Evolutionary conservation across 495 filamentous ascomycete genomes (phyloP).

Genomic region (Hypoxylon intermedium): DNA sequence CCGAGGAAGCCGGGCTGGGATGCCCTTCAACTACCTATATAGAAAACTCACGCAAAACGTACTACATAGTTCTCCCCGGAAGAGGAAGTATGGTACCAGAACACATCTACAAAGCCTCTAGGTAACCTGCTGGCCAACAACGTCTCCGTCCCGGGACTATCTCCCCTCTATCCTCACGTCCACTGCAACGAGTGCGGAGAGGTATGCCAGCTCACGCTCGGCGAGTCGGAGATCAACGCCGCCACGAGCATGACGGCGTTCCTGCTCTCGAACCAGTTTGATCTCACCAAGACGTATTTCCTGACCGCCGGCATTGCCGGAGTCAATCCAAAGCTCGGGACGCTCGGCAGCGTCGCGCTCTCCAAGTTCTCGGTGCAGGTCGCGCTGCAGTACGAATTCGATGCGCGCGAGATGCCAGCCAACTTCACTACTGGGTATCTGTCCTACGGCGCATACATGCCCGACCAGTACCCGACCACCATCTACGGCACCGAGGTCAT

Average conservation of each 20-base stretch:
- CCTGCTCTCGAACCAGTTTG: conserved; percentile 65
- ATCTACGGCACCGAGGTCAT: conserved; percentile 82
- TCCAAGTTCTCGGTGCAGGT: conserved; percentile 74
- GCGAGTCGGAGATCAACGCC: conserved; percentile 74
- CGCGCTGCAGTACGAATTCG: conserved; percentile 76
- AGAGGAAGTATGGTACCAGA: conserved; percentile 70
- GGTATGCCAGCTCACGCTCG: conserved; percentile 68
- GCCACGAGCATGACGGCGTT: conserved; percentile 67
- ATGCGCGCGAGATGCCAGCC: conserved; percentile 69
- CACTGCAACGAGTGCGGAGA: conserved; percentile 66
- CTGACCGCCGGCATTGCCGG: conserved; percentile 76
- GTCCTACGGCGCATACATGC: conserved; percentile 60
- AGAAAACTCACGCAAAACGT: not conserved
- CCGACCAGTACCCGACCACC: conserved; percentile 65
- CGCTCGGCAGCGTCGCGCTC: conserved; percentile 68
- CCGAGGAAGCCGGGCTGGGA: not conserved
- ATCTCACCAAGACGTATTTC: conserved; percentile 73
- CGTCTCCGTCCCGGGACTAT: conserved; percentile 71
- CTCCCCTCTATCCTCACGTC: conserved; percentile 67
- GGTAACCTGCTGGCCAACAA: conserved; percentile 66
- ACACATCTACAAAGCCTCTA: conserved; percentile 53
- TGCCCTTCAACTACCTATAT: not conserved
- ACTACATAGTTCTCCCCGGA: conserved; percentile 68
- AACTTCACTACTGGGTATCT: conserved; percentile 74
- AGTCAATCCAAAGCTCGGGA: conserved; percentile 70